Percentiles rank a stretch among this genome's conserved stretches.
Evolutionary conservation across 257 asterid genomes (phyloP).

Genomic region (Solanum piurae): DNA sequence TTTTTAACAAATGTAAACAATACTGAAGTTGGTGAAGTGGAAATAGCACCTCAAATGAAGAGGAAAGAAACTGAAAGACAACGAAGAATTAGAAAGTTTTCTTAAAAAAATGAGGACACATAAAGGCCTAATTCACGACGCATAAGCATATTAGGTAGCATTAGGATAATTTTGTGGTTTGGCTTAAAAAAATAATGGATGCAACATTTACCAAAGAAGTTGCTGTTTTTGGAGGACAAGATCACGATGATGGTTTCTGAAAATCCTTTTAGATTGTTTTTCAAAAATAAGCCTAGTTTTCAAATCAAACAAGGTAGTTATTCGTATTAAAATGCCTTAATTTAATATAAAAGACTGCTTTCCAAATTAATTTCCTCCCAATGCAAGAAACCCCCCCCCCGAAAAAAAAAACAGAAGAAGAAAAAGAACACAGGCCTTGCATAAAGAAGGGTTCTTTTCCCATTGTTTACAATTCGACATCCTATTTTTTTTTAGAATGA

Average conservation of each 20-base stretch:
- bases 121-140: background rate
- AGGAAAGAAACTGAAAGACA: too few species aligned
- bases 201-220: background rate
- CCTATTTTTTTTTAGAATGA: background rate
- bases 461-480: background rate
- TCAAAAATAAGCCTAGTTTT: background rate
- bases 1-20: background rate
- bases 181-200: background rate
- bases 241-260: background rate
- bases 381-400: background rate
- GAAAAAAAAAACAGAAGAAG: background rate
- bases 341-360: background rate
- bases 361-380: background rate
- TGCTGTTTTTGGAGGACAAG: background rate
- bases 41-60: background rate
- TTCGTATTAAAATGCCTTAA: background rate
- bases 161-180: background rate
- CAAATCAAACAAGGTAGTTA: background rate
- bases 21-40: background rate
- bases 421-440: background rate
- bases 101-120: background rate
- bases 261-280: background rate
- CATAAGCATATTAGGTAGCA: background rate
- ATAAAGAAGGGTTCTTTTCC: background rate
- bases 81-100: background rate